Evolutionary conservation across 1,284 basidiomycete species (phyloP).

Genomic region (Apiotrichum sp.): DNA sequence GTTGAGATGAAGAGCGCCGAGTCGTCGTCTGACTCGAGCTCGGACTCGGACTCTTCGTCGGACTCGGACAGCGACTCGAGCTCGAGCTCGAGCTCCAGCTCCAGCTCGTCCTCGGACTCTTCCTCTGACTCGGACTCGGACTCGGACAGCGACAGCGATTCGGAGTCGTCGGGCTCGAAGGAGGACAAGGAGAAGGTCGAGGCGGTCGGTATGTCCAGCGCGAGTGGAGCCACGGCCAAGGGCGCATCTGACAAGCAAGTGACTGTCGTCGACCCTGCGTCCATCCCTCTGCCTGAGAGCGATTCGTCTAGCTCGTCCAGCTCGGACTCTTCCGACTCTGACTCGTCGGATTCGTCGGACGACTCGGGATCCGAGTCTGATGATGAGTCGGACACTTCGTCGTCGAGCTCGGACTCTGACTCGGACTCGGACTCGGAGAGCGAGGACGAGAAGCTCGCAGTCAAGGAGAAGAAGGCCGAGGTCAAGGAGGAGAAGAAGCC

Average conservation of each 20-base stretch:
- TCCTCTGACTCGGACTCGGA: constrained; percentile 16
- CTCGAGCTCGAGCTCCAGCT: constrained; percentile 15
- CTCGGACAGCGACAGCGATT: constrained; percentile 8
- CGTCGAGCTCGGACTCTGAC: constrained; percentile 12
- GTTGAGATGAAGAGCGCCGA: constrained; percentile 20
- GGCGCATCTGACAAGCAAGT: not conserved
- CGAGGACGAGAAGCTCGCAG: constrained; percentile 3
- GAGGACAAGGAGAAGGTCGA: constrained; percentile 10
- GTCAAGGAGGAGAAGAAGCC: not conserved
- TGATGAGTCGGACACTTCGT: constrained; percentile 1
- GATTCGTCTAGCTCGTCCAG: not conserved
- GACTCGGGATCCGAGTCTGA: not conserved
- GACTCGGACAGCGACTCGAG: constrained; percentile 16
- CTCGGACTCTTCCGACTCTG: not conserved
- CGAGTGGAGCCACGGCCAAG: not conserved
- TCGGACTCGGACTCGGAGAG: constrained; percentile 9
- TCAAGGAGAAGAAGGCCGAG: not conserved
- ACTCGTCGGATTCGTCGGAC: not conserved
- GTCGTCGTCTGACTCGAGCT: constrained; percentile 10
- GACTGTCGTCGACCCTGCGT: constrained; percentile 3
- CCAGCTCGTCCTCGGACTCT: constrained; percentile 15
- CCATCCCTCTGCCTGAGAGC: constrained; percentile 11
- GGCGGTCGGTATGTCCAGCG: constrained; percentile 1
- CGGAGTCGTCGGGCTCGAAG: not conserved
- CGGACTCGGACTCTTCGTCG: constrained; percentile 8